phyloP scores from a whole-genome alignment of 192 early-diverging fungal species.

The Linnemannia elongata region DNA sequence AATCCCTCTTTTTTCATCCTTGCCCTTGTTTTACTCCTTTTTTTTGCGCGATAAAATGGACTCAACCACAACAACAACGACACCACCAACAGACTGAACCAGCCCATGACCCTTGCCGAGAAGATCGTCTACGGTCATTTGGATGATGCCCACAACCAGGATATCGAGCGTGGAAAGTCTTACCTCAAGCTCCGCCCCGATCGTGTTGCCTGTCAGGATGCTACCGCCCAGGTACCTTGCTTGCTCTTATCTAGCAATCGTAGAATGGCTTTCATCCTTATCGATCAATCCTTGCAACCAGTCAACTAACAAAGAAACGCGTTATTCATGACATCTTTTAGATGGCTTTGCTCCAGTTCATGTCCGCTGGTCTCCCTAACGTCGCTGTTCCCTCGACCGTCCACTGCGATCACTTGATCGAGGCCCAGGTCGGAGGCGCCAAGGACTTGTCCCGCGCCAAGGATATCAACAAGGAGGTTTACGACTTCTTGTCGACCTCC shows the following conservation, averaged over 20 bases:
- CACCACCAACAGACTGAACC: conserved; percentile 73
- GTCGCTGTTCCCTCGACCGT: conserved; percentile 94
- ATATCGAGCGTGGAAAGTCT: conserved; percentile 90
- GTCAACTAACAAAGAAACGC: conserved; percentile 57
- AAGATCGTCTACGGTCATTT: conserved; percentile 99
- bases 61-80: neutral
- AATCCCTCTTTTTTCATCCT: neutral
- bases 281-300: conserved; percentile 83
- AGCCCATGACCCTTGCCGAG: conserved; percentile 95
- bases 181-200: conserved; percentile 98
- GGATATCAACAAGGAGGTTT: conserved; percentile 94
- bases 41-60: neutral
- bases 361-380: conserved; percentile 89
- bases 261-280: no score
- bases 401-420: conserved; percentile 98
- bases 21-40: neutral
- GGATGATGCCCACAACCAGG: conserved; percentile 95
- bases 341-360: conserved; percentile 98
- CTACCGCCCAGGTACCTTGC: conserved; percentile 83
- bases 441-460: conserved; percentile 87
- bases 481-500: conserved; percentile 87
- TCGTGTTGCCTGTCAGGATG: conserved; percentile 99
- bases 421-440: conserved; percentile 87
- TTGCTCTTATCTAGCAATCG: no score
- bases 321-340: conserved; percentile 19